Base-by-base conservation (phyloP, 768 basidiomycete species). In the Pleurotus salmoneostramineus region DNA sequence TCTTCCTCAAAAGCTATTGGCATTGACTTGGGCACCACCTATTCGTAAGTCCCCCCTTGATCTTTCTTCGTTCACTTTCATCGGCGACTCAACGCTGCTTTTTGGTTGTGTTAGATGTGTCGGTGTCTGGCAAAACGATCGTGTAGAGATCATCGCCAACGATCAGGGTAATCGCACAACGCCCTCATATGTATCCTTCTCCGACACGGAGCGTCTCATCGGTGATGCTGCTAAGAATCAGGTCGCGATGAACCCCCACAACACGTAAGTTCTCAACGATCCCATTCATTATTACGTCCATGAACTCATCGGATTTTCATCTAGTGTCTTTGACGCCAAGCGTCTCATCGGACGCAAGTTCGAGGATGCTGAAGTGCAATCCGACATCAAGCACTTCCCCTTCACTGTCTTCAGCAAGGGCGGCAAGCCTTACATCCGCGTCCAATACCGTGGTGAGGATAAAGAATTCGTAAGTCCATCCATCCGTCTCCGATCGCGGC, bases 121-220 rank as follows among this genome's bases (percentile, higher is more conserved):
- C 66, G 96, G 94, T 80, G 95, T 98, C 69, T 98, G 95, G 95
- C 93, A 96, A 84, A 95, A 97, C 76, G 96, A 98, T 84, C 94
- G 96, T 69, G 95, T 98, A 68, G 95, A 98, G 76, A 98, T 98
- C 81, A 98, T 98, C 72, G 89, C 93, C 79, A 95, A 95, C 69
- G 93, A 95, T 83, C 93, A 98, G 89, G 96, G 96, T 67, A 97
- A 98, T 85, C 87, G 96, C 63, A 98, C 96, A 65, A 98, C 97
- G 47, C 96, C 96, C 47, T 99, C 96, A 69, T 99, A 99, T 76
- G 97, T 99, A 76, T 93, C 96, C 67, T 99, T 99, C 83, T 93
- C 95, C 64, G 72, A 87, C 50, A 92, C 94, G 71, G 95, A 97
- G 82, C 94, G 94, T 79, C 77, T 96, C 74, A 98, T 98, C 72